These are phyloP conservation scores for Starmerella floris DNA, from an alignment of 805 yeast genomes.

Conservation along the genomic window DNA sequence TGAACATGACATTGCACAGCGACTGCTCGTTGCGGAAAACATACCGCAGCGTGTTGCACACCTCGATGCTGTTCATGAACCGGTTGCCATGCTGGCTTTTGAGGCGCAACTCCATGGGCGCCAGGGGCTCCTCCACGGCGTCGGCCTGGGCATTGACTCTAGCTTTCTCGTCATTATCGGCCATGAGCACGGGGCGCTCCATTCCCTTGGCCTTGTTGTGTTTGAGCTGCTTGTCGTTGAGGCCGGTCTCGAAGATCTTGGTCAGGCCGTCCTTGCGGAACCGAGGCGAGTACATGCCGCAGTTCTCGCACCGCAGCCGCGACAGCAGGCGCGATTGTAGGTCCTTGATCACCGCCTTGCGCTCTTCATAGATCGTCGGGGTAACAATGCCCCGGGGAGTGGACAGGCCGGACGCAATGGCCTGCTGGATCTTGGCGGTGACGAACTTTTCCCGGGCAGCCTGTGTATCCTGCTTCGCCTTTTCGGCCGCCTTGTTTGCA, in stretches of 20 bases:
- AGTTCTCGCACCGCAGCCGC: conserved; percentile 85
- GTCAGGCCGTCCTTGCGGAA: conserved; percentile 91
- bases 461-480: conserved; percentile 33
- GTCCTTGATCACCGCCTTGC: conserved; percentile 58
- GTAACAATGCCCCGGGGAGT: conserved; percentile 57
- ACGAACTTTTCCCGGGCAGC: conserved; percentile 58
- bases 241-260: conserved; percentile 78
- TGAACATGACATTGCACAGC: conserved; percentile 61
- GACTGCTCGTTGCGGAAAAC: conserved; percentile 64
- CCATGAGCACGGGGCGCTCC: conserved; percentile 51
- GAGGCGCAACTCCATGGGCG: conserved; percentile 27
- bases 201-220: conserved; percentile 76
- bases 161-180: conserved; percentile 29
- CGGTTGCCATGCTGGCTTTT: conserved; percentile 58
- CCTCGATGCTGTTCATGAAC: conserved; percentile 77
- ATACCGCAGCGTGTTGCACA: conserved; percentile 59
- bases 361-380: conserved; percentile 74
- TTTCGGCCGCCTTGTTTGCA: conserved; percentile 34
- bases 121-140: conserved; percentile 29
- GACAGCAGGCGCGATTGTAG: conserved; percentile 60
- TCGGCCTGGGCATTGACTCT: conserved; percentile 26
- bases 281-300: conserved; percentile 88
- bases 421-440: conserved; percentile 52
- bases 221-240: conserved; percentile 60
- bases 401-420: conserved; percentile 64